Conservation (phyloP, 768 basidiomycete species). For the Gautieria morchelliformis region DNA sequence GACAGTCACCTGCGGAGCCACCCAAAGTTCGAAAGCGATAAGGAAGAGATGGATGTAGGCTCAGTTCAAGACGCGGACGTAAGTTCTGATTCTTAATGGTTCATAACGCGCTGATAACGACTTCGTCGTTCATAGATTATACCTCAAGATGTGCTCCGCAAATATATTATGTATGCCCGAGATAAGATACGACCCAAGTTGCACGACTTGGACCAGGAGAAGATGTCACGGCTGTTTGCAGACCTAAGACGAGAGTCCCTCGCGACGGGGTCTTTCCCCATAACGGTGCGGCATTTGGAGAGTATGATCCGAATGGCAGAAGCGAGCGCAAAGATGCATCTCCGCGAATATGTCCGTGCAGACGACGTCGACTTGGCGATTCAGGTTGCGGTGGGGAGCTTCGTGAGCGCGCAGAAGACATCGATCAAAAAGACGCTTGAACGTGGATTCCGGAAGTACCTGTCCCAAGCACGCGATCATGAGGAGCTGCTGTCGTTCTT, state of each 20-base stretch:
- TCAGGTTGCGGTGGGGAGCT: conserved; percentile 88
- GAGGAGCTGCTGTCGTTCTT: conserved; percentile 93
- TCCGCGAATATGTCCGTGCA: conserved; percentile 88
- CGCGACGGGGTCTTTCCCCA: conserved; percentile 97
- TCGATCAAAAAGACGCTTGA: conserved; percentile 97
- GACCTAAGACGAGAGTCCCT: conserved; percentile 93
- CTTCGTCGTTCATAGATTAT: conserved; percentile 54
- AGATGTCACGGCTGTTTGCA: conserved; percentile 85
- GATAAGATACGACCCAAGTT: conserved; percentile 90
- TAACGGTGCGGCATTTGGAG: conserved; percentile 95
- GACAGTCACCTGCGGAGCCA: conserved; percentile 93
- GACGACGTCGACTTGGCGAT: conserved; percentile 98
- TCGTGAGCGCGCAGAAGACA: conserved; percentile 95
- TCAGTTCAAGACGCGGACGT: conserved; percentile 88
- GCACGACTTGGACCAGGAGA: conserved; percentile 92
- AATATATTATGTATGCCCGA: conserved; percentile 98
- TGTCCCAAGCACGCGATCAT: conserved; percentile 91
- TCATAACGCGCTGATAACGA: not conserved
- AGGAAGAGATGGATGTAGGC: conserved; percentile 90
- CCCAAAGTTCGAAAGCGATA: conserved; percentile 78
- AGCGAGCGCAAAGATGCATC: conserved; percentile 96
- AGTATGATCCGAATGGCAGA: conserved; percentile 99
- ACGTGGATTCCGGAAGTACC: conserved; percentile 93
- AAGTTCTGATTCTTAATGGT: conserved; percentile 21
- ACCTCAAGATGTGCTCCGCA: conserved; percentile 89